Percentiles rank a stretch among this genome's conserved stretches.
phyloP scores from a whole-genome alignment of 305 asterid genomes.

The Coffea humblotiana region DNA sequence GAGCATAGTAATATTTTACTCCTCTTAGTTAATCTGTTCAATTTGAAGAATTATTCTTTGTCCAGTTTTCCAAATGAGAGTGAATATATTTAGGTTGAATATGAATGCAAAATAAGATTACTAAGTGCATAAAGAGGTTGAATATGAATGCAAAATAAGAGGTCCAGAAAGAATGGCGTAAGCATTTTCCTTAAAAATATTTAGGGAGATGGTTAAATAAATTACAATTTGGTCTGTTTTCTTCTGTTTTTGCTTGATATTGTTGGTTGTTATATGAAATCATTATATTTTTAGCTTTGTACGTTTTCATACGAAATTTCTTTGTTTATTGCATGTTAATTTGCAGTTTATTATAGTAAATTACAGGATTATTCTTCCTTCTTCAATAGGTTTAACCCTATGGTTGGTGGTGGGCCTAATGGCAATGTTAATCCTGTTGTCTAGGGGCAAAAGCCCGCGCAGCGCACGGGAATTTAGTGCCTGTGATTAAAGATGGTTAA shows the following conservation, averaged over 20 bases:
- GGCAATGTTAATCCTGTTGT: too few species aligned
- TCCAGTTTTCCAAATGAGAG: background rate
- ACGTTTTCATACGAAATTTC: background rate
- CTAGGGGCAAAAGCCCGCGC: too few species aligned
- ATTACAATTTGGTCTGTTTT: background rate
- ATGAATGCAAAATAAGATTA: too few species aligned
- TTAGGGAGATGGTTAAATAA: background rate
- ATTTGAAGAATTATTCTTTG: background rate
- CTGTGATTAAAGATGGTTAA: too few species aligned
- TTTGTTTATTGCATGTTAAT: background rate
- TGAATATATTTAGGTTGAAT: too few species aligned
- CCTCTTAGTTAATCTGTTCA: background rate
- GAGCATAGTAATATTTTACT: background rate
- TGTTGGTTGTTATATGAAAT: background rate
- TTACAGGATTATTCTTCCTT: conserved; percentile 8
- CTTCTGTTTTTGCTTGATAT: background rate
- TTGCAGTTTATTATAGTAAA: background rate
- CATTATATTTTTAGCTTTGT: background rate
- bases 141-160: conserved; percentile 89
- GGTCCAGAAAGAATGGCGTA: conserved; percentile 99
- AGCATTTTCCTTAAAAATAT: conserved; percentile 33
- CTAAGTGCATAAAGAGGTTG: too few species aligned
- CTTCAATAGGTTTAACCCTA: conserved; percentile 82
- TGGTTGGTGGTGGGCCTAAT: conserved; percentile 94
- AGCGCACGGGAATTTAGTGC: too few species aligned